A percentile compares a stretch with the other conserved stretches of the same genome.
Conservation (phyloP, 1,139 yeast genomes). For the Keqinozyma sinolaborantium region DNA sequence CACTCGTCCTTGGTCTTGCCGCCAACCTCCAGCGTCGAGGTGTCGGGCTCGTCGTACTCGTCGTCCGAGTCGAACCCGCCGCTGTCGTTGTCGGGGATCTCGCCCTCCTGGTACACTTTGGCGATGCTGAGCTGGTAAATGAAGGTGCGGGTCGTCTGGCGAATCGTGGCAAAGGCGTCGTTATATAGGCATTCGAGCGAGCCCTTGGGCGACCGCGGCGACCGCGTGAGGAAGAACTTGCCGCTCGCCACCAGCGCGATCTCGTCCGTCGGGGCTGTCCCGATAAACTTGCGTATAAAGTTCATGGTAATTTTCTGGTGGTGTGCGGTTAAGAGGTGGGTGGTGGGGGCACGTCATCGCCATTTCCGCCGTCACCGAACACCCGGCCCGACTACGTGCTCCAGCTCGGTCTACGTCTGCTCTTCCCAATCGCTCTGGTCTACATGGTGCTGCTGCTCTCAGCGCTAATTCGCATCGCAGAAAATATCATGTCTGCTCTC, state of each 20-base stretch:
- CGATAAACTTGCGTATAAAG: constrained; percentile 68
- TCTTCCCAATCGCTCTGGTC: too few relatives aligned
- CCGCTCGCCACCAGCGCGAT: constrained; percentile 77
- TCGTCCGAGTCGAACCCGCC: constrained; percentile 47
- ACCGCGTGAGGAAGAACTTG: constrained; percentile 67
- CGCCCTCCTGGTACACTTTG: constrained; percentile 68
- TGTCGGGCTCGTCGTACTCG: constrained; percentile 44
- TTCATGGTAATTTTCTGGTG: constrained; percentile 75
- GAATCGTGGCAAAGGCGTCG: constrained; percentile 73
- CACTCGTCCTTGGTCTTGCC: constrained; percentile 50
- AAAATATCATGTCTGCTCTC: too few relatives aligned
- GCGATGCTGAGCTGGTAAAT: constrained; percentile 71
- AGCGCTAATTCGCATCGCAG: too few relatives aligned
- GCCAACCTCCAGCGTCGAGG: constrained; percentile 25
- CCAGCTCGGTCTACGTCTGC: too few relatives aligned
- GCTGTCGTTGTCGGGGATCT: constrained; percentile 36
- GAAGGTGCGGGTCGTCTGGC: constrained; percentile 63
- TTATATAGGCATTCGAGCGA: constrained; percentile 79
- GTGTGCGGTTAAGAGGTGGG: too few relatives aligned
- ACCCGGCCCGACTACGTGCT: too few relatives aligned
- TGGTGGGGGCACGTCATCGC: too few relatives aligned
- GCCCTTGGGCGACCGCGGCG: constrained; percentile 81
- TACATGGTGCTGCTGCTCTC: too few relatives aligned
- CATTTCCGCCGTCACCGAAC: too few relatives aligned
- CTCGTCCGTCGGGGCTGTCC: constrained; percentile 61